phyloP scores from a whole-genome alignment of 225 moss, liverwort and hornwort genomes.

The Thuidium tamariscinum region DNA sequence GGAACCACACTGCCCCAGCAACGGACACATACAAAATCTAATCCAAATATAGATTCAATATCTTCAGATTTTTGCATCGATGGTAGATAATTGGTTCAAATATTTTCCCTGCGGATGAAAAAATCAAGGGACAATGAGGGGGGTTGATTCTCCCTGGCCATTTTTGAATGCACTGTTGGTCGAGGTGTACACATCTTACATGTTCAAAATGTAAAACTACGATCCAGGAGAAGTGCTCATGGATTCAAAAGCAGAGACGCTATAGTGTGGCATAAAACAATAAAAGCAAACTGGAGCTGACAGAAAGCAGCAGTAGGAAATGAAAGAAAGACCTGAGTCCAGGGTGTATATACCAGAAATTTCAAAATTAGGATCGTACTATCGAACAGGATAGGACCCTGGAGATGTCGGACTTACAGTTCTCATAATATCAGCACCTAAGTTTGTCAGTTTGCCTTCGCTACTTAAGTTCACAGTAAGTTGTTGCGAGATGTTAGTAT shows the following conservation, averaged over 20 bases:
- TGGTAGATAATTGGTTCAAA: too few relatives aligned
- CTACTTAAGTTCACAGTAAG: conserved; percentile 64
- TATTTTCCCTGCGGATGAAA: neutral
- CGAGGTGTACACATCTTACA: neutral
- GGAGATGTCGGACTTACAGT: conserved; percentile 77
- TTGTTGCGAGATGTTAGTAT: conserved; percentile 12
- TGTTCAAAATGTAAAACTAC: neutral
- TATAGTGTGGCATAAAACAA: neutral
- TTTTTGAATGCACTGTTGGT: neutral
- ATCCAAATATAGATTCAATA: neutral
- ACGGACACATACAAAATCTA: neutral
- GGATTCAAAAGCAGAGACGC: neutral
- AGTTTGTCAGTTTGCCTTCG: conserved; percentile 67
- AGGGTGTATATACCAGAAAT: conserved; percentile 24
- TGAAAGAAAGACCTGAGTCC: conserved; percentile 14
- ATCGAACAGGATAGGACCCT: conserved; percentile 80
- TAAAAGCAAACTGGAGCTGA: neutral
- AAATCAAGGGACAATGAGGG: neutral
- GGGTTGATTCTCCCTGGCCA: neutral
- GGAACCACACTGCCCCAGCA: too few relatives aligned
- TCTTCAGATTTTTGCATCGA: neutral
- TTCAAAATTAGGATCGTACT: conserved; percentile 49
- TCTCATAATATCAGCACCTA: conserved; percentile 65
- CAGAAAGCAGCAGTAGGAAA: neutral
- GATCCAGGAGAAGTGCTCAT: neutral